Conservation (phyloP, 2,329 filamentous ascomycete species). For the Calonectria pauciramosa region DNA sequence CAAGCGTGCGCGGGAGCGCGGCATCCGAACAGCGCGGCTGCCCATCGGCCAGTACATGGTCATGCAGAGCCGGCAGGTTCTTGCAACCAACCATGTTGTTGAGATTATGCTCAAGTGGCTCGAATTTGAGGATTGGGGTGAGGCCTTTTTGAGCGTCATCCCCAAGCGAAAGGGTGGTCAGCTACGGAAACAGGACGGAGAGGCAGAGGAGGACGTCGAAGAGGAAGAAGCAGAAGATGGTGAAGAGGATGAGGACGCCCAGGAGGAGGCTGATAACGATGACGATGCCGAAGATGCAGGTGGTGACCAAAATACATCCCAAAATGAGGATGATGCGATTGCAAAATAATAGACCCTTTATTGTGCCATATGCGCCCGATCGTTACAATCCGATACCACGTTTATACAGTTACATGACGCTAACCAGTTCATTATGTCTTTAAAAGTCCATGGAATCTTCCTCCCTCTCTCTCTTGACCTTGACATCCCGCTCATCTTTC, state of each 20-base stretch:
- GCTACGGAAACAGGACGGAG: conserved; percentile 63
- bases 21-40: conserved; percentile 88
- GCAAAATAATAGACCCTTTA: conserved; percentile 32
- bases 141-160: conserved; percentile 89
- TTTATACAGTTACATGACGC: conserved; percentile 38
- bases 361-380: conserved; percentile 38
- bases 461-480: conserved; percentile 69
- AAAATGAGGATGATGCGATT: conserved; percentile 27
- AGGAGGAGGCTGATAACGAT: background rate
- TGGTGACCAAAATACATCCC: conserved; percentile 44
- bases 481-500: conserved; percentile 76
- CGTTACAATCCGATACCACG: conserved; percentile 32
- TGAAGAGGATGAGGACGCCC: background rate
- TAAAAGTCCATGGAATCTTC: conserved; percentile 68
- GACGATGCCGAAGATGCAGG: conserved; percentile 38
- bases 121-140: conserved; percentile 90
- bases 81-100: conserved; percentile 95
- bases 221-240: conserved; percentile 40
- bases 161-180: conserved; percentile 90
- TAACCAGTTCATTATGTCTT: conserved; percentile 26
- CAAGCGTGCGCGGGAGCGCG: conserved; percentile 79
- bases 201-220: conserved; percentile 44
- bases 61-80: conserved; percentile 87
- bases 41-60: conserved; percentile 97
- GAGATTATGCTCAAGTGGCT: conserved; percentile 98